Percentiles rank a stretch among this genome's conserved stretches.
Evolutionary conservation across 179 eudicot genomes (phyloP).

Genomic region (Sideroxylon spinosum): DNA sequence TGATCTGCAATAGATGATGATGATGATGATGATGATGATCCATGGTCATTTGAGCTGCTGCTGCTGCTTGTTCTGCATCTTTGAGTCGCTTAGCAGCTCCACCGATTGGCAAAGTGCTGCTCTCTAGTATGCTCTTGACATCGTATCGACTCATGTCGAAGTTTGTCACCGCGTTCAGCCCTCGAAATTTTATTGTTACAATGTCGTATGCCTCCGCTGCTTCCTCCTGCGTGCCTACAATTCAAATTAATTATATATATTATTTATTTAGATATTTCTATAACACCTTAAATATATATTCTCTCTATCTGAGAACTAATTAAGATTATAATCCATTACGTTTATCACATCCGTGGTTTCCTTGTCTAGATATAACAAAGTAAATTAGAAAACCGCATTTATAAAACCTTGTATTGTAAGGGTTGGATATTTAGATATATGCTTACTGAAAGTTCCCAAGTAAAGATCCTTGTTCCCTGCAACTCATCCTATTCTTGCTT

Average conservation of each 20-base stretch:
- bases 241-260: not conserved
- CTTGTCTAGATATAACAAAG: no score
- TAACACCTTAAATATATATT: not conserved
- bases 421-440: no score
- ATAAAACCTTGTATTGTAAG: no score
- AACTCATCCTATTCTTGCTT: slow-evolving; percentile 90
- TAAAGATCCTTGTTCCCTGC: slow-evolving; percentile 98
- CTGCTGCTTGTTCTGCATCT: slow-evolving; percentile 53
- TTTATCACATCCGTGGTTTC: no score
- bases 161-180: slow-evolving; percentile 86
- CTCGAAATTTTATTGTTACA: slow-evolving; percentile 89
- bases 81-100: slow-evolving; percentile 83
- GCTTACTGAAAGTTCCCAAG: slow-evolving; percentile 91
- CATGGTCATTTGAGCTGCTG: slow-evolving; percentile 12
- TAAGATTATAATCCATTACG: no score
- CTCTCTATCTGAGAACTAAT: not conserved
- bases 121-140: slow-evolving; percentile 78
- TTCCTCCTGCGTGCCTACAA: slow-evolving; percentile 86
- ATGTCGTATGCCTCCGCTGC: slow-evolving; percentile 99
- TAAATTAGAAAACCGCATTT: no score
- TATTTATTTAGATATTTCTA: no score
- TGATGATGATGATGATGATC: slow-evolving; percentile 10
- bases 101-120: slow-evolving; percentile 73
- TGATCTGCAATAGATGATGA: no score
- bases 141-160: slow-evolving; percentile 82